phyloP scores from a whole-genome alignment of 352 stramenopile genomes.

The Phytophthora cactorum region DNA sequence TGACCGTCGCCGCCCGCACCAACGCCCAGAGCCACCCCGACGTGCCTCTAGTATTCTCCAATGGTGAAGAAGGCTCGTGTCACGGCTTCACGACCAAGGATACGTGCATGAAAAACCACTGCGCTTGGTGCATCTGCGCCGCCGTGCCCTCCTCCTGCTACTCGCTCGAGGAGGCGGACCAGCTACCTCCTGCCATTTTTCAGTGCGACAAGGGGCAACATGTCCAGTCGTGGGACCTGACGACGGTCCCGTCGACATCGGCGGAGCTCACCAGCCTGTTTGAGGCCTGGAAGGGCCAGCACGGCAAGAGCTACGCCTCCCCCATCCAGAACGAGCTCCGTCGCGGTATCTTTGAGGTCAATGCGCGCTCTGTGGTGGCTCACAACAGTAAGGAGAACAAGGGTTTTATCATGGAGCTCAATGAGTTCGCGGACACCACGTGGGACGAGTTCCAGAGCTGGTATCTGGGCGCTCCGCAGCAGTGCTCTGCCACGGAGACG shows the following conservation, averaged over 20 bases:
- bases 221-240: conserved; percentile 45
- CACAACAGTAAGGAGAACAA: conserved; percentile 61
- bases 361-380: conserved; percentile 58
- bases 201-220: conserved; percentile 57
- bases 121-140: conserved; percentile 77
- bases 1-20: background rate
- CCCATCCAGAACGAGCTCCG: conserved; percentile 58
- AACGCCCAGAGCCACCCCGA: background rate
- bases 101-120: conserved; percentile 59
- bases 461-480: conserved; percentile 72
- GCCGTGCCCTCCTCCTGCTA: conserved; percentile 87
- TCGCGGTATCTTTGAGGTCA: conserved; percentile 61
- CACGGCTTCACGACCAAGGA: conserved; percentile 58
- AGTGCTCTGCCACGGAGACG: conserved; percentile 71
- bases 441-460: conserved; percentile 81
- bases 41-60: conserved; percentile 40
- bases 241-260: conserved; percentile 32
- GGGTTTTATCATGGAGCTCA: conserved; percentile 76
- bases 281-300: conserved; percentile 47
- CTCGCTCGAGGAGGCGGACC: conserved; percentile 62
- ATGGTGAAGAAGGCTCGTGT: conserved; percentile 44
- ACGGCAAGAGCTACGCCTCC: conserved; percentile 61
- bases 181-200: conserved; percentile 78
- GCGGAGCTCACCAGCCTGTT: conserved; percentile 52
- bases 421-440: conserved; percentile 77